A percentile compares a stretch with the other conserved stretches of the same genome.
phyloP scores from a whole-genome alignment of 352 stramenopile genomes.

The Nothophytophthora sp. region DNA sequence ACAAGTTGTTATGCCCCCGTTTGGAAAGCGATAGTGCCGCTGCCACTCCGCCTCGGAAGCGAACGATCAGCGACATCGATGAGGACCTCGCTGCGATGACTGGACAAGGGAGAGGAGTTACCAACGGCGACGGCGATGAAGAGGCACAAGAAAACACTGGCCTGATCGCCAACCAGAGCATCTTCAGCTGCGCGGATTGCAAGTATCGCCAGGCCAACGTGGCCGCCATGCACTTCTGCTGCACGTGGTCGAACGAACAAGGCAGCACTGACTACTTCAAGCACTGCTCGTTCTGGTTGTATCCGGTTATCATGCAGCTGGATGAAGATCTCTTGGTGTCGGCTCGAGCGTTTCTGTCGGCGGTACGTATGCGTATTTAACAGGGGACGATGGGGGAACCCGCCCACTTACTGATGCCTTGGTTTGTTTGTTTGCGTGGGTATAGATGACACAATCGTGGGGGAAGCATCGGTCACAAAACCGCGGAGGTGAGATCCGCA shows the following conservation, averaged over 20 bases:
- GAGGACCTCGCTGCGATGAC: constrained; percentile 56
- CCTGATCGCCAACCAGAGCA: constrained; percentile 59
- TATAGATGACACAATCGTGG: constrained; percentile 65
- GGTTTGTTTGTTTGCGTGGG: constrained; percentile 10
- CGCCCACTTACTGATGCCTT: constrained; percentile 8
- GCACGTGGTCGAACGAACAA: constrained; percentile 89
- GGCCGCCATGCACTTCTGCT: constrained; percentile 87
- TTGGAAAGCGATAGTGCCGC: constrained; percentile 33
- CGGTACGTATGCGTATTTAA: constrained; percentile 31
- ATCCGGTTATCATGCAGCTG: constrained; percentile 81
- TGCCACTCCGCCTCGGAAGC: constrained; percentile 27
- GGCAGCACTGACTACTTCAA: constrained; percentile 90
- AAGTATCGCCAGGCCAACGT: constrained; percentile 80
- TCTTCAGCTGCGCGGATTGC: constrained; percentile 86
- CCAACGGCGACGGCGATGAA: constrained; percentile 17
- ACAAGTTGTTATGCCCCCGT: constrained; percentile 78
- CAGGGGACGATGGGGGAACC: background rate
- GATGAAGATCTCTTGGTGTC: constrained; percentile 86
- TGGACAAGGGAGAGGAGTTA: constrained; percentile 14
- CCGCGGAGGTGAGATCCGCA: constrained; percentile 71
- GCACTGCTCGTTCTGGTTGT: constrained; percentile 88
- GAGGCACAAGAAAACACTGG: constrained; percentile 37
- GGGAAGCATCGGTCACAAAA: constrained; percentile 70
- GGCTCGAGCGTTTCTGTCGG: constrained; percentile 71
- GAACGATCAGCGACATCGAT: constrained; percentile 42